phyloP scores from a whole-genome alignment of 2,329 filamentous ascomycete genomes.

The Dothistroma septosporum region DNA sequence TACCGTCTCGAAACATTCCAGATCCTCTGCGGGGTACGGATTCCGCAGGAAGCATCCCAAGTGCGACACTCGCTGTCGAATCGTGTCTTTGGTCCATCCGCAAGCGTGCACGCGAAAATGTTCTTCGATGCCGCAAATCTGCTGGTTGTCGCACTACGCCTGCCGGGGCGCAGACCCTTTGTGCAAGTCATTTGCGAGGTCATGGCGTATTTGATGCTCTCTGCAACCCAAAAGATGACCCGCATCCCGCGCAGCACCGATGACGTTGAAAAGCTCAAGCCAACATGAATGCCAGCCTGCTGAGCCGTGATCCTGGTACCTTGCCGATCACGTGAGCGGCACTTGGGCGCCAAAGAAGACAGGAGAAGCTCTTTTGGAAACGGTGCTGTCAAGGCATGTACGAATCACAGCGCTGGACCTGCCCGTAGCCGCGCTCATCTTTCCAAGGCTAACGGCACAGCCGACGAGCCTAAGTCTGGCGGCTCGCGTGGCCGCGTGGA shows the following conservation, averaged over 20 bases:
- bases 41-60: not conserved
- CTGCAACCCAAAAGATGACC: slow-evolving; percentile 3
- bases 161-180: not conserved
- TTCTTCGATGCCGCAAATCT: not conserved
- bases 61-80: not conserved
- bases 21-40: not conserved
- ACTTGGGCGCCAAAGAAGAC: slow-evolving; percentile 9
- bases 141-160: not conserved
- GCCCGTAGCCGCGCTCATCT: not conserved
- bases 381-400: slow-evolving; percentile 1
- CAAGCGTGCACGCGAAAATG: not conserved
- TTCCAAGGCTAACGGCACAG: not conserved
- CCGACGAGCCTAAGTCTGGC: slow-evolving; percentile 7
- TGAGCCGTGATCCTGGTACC: slow-evolving; percentile 8
- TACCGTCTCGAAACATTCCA: not conserved
- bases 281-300: not conserved
- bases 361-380: slow-evolving; percentile 14
- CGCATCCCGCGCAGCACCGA: not conserved
- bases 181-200: not conserved
- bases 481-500: slow-evolving; percentile 7
- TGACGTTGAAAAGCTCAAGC: slow-evolving; percentile 2
- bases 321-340: slow-evolving; percentile 8
- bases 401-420: slow-evolving; percentile 11
- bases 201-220: not conserved
- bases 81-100: not conserved